Evolutionary conservation across 2,329 filamentous ascomycete species (phyloP), one percentile per base, ranked within the genome.

Genomic region (Penicillium psychrosexuale): DNA sequence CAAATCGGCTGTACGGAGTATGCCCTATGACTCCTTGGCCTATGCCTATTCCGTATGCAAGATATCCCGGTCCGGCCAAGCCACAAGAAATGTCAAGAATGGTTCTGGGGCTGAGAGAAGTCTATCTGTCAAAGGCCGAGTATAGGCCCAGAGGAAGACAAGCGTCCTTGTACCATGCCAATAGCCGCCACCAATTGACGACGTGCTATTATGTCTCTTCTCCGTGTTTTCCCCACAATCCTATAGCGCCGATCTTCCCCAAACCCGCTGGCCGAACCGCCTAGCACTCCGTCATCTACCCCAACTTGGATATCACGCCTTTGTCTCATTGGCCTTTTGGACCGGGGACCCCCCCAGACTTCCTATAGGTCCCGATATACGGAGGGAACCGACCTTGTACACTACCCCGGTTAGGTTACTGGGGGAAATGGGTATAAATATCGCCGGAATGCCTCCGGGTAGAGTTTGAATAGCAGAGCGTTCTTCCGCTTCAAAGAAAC

Each of bases 231-330:
- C 51, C 34, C 51, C 51, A 53, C 44, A 48, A 17, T 40, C n/a
- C 30, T 27, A 42, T 42, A 12, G 44, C n/a, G 51, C 44, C 22
- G 51, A 48, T 53, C 51, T 48, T 42, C 51, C 37, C 51, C 30
- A 27, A 31, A 15, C 43, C 43, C 30, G 17, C 27, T 19, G n/a
- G n/a, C 30, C 17, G 30, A 45, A 33, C 17, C 27, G 34, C 27
- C 17, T 40, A 28, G 36, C 2, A 51, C 33, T 34, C 11, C 34
- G 17, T 47, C 37, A 31, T 52, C 8, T 47, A 37, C 42, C 42
- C 51, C 44, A 37, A 52, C 37, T 22, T 42, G 9, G 5, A 27
- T 27, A 13, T 24, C 43, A 9, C 13, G 37, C 22, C 37, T 28
- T 28, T 24, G 13, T 5, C 30, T 43, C 30, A 48, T 53, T 53